Evolutionary conservation across 1,139 yeast species (phyloP), one percentile per base, ranked within the genome.

Genomic region (Blastobotrys petasosporus): DNA sequence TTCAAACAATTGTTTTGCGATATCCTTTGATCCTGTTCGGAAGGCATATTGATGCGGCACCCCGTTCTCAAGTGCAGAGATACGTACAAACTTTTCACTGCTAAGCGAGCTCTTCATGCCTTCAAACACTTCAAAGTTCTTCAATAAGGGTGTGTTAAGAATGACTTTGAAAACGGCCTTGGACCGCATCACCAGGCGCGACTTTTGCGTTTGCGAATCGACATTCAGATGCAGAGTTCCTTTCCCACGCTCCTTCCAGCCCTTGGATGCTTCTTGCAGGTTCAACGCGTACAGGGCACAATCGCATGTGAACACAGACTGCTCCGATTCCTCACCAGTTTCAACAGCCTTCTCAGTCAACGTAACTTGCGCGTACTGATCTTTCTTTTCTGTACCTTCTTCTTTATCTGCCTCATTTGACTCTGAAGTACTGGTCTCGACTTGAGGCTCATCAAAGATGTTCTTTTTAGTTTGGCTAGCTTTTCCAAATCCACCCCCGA

Each of bases 191-290:
- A 92, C 84, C 25, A 92, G 64, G 55, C 97, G 73, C 2, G 79
- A 67, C 16, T 63, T 63, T 44, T 55, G 57, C 40, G 51, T 55
- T 38, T 61, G 56, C 54, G 47, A 66, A 44, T 67, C 45, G 13
- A 43, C 43, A 64, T 92, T 92, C 34, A 94, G 76, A 63, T 86
- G 95, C 13, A 94, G 68, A 3, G 80, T 76, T 1, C 99, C 99
- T 35, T 84, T 74, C 13, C 98, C 99, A 58, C 95, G 77, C 65
- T 94, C 98, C 63, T 85, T 92, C 98, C 99, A 94, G 1, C 96
- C 97, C 25, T 74, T 77, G 10, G 74, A 64, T 1, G 84, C 74
- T 36, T 77, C 74, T 1, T 81, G 68, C 35, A 90, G 68, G 54
- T 84, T 80, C 54, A 87, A 69, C 44, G 82, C 86, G 61, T 88